Percentiles rank a stretch among this genome's conserved stretches.
Evolutionary conservation across 1,284 basidiomycete genomes (phyloP).

Genomic region (Testicularia cyperi): DNA sequence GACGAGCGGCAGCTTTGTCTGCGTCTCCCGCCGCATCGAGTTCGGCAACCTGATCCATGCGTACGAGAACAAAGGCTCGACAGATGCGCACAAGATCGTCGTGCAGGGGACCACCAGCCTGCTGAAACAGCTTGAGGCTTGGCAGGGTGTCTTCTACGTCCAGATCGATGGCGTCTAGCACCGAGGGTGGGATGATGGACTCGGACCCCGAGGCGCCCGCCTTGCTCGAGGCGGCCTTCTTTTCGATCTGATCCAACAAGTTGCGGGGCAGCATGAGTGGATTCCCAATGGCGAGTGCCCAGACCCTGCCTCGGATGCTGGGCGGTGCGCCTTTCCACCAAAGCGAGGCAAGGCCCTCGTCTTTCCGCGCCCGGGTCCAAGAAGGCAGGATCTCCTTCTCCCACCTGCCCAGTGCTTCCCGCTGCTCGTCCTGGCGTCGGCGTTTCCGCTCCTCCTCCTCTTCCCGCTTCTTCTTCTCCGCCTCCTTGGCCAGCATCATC

Average conservation of each 20-base stretch:
- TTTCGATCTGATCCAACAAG: conserved; percentile 27
- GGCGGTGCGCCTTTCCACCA: conserved; percentile 94
- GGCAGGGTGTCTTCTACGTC: conserved; percentile 82
- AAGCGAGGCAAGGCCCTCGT: conserved; percentile 69
- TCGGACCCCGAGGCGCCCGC: background rate
- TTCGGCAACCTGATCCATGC: conserved; percentile 72
- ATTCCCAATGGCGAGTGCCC: conserved; percentile 87
- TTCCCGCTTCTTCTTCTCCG: conserved; percentile 35
- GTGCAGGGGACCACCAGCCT: conserved; percentile 76
- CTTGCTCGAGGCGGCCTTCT: conserved; percentile 5
- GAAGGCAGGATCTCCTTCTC: conserved; percentile 78
- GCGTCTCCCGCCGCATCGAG: conserved; percentile 22
- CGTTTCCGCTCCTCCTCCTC: conserved; percentile 34
- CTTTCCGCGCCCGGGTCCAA: conserved; percentile 74
- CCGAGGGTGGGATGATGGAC: conserved; percentile 43
- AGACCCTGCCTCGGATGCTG: conserved; percentile 79
- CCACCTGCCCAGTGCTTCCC: conserved; percentile 73
- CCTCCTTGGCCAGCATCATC: conserved; percentile 68
- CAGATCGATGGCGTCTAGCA: conserved; percentile 72
- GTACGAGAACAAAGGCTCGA: conserved; percentile 85
- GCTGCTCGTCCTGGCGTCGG: conserved; percentile 61
- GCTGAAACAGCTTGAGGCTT: conserved; percentile 81
- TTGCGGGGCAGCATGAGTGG: conserved; percentile 70
- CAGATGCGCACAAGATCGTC: conserved; percentile 83
- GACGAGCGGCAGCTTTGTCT: conserved; percentile 7